These are phyloP conservation scores for Xylaria multiplex DNA, from an alignment of 2,329 filamentous ascomycete species.

Conservation along the genomic window DNA sequence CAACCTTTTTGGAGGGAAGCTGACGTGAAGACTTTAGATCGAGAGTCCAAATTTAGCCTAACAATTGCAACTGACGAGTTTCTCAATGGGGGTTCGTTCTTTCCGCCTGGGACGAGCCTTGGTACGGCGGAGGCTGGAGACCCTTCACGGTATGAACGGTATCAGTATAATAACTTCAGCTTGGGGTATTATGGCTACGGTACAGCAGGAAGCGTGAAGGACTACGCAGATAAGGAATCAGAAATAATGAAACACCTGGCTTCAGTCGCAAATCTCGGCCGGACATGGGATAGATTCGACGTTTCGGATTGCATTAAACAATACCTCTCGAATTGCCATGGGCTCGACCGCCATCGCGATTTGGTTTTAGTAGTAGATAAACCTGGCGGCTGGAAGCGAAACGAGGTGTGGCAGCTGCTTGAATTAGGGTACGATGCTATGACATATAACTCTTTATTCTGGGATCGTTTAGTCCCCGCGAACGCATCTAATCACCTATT, in stretches of 20 bases:
- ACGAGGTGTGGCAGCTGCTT: slow-evolving; percentile 37
- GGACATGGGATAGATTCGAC: slow-evolving; percentile 16
- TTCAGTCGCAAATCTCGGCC: not conserved
- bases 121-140: not conserved
- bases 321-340: slow-evolving; percentile 30
- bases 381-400: slow-evolving; percentile 39
- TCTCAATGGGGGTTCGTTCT: slow-evolving; percentile 32
- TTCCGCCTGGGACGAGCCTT: slow-evolving; percentile 35
- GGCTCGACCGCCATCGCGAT: slow-evolving; percentile 32
- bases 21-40: too few species aligned
- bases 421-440: not conserved
- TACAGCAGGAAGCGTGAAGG: not conserved
- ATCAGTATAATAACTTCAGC: too few species aligned
- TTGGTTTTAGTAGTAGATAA: slow-evolving; percentile 37
- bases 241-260: not conserved
- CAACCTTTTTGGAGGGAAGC: too few species aligned
- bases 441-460: not conserved
- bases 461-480: slow-evolving; percentile 6
- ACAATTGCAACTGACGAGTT: slow-evolving; percentile 41
- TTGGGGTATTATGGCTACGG: too few species aligned
- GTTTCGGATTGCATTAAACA: slow-evolving; percentile 30
- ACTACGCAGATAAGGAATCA: slow-evolving; percentile 7
- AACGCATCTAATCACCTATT: slow-evolving; percentile 5
- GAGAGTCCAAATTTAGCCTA: slow-evolving; percentile 34
- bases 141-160: too few species aligned